Percentiles rank a stretch among this genome's conserved stretches.
These are phyloP conservation scores for Cyberlindnera americana DNA, from an alignment of 805 yeast genomes.

Conservation along the genomic window DNA sequence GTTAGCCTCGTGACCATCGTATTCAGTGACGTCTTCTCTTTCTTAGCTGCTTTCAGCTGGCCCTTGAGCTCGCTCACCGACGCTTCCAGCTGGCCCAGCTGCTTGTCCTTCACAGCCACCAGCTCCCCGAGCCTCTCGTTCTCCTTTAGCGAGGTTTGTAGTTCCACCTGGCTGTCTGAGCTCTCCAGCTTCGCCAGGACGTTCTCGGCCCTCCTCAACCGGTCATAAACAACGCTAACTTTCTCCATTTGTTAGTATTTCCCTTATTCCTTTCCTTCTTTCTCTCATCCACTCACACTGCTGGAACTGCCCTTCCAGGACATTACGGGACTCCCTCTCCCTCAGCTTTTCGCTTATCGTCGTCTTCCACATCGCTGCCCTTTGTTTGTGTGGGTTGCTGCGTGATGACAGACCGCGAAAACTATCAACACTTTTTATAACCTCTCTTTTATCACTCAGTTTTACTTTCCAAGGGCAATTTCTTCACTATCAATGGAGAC, in stretches of 20 bases:
- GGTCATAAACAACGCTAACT: conserved; percentile 17
- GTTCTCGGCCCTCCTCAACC: conserved; percentile 19
- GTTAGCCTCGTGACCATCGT: conserved; percentile 27
- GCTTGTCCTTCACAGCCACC: conserved; percentile 6
- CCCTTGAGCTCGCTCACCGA: conserved; percentile 16
- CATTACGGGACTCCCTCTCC: conserved; percentile 12
- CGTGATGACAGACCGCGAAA: too few relatives aligned
- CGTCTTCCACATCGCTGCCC: neutral
- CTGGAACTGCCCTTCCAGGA: conserved; percentile 2
- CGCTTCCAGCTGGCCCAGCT: conserved; percentile 2
- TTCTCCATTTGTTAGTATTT: neutral
- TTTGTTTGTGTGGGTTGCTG: too few relatives aligned
- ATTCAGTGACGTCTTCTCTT: conserved; percentile 27
- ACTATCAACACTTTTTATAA: too few relatives aligned
- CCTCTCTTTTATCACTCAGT: too few relatives aligned
- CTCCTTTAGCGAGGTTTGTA: conserved; percentile 5
- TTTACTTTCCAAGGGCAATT: too few relatives aligned
- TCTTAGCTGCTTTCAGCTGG: conserved; percentile 24
- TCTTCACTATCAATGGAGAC: neutral
- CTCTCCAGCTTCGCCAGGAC: neutral
- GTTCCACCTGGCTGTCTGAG: conserved; percentile 11
- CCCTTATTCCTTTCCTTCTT: too few relatives aligned
- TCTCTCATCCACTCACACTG: conserved; percentile 13
- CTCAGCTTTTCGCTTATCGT: conserved; percentile 12
- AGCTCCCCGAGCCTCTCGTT: conserved; percentile 1